Conservation (phyloP, 306 rosid species). For the Glycine soja region DNA sequence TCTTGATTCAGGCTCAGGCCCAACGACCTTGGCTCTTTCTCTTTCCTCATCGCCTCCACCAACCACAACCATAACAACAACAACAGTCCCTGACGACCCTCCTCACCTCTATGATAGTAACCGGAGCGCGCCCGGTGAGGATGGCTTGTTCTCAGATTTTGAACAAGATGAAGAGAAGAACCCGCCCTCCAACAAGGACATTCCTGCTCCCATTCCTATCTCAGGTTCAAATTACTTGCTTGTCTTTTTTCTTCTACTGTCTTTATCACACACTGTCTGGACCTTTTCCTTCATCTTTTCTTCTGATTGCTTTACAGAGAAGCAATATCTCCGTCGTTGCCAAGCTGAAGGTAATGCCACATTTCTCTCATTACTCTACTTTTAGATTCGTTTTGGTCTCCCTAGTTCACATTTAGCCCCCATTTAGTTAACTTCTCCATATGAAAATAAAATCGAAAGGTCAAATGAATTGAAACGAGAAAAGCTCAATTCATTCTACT, state of each 20-base stretch:
- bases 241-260: background rate
- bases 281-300: background rate
- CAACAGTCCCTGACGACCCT: slow-evolving; percentile 6
- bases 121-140: slow-evolving; percentile 62
- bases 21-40: slow-evolving; percentile 38
- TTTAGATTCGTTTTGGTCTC: background rate
- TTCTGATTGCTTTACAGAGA: slow-evolving; percentile 56
- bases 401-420: no score
- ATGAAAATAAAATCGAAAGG: no score
- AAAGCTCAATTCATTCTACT: background rate
- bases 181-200: slow-evolving; percentile 16
- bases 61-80: background rate
- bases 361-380: background rate
- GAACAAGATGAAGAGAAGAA: slow-evolving; percentile 72
- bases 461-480: no score
- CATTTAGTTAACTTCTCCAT: no score
- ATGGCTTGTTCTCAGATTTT: slow-evolving; percentile 75
- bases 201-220: slow-evolving; percentile 68
- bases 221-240: slow-evolving; percentile 51
- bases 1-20: slow-evolving; percentile 62
- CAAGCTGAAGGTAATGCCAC: slow-evolving; percentile 53
- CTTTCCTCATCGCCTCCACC: slow-evolving; percentile 23
- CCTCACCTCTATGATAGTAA: slow-evolving; percentile 56
- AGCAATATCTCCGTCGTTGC: slow-evolving; percentile 47
- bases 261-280: background rate